phyloP scores from a whole-genome alignment of 1,284 basidiomycete species.

The Dichomitus squalens region DNA sequence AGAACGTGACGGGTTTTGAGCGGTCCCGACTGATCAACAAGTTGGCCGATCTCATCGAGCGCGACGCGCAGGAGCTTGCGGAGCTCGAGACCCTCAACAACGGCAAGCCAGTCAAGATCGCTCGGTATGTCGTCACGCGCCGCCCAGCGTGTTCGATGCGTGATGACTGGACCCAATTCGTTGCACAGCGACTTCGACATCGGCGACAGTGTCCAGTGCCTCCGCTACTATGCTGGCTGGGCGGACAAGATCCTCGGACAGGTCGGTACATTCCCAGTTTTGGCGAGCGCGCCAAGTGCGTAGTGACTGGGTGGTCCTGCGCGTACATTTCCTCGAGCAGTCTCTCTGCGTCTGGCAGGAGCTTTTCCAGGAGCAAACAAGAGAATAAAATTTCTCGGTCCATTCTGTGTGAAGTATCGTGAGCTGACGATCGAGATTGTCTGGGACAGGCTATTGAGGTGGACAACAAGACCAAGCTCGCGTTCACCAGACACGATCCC shows the following conservation, averaged over 20 bases:
- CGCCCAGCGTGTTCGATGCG: background rate
- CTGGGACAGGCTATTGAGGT: constrained; percentile 75
- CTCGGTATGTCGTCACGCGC: constrained; percentile 44
- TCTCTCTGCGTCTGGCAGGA: background rate
- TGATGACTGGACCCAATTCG: background rate
- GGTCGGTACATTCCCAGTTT: constrained; percentile 30
- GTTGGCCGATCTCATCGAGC: constrained; percentile 92
- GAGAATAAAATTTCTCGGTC: background rate
- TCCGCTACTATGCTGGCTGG: constrained; percentile 80
- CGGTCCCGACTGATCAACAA: constrained; percentile 81
- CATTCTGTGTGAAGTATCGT: background rate
- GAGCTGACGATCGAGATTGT: background rate
- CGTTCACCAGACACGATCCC: constrained; percentile 90
- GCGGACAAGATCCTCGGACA: constrained; percentile 62
- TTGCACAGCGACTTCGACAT: constrained; percentile 82
- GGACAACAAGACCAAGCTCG: constrained; percentile 78
- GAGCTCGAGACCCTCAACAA: constrained; percentile 84
- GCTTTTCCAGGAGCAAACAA: background rate
- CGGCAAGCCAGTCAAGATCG: constrained; percentile 82
- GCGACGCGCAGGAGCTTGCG: constrained; percentile 75
- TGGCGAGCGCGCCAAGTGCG: no score
- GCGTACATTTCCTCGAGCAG: background rate
- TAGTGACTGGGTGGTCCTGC: no score
- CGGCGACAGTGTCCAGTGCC: constrained; percentile 76
- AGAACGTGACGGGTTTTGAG: constrained; percentile 82